Percentiles rank a stretch among this genome's conserved stretches.
Evolutionary conservation across 2,329 filamentous ascomycete species (phyloP).

Genomic region (Colletotrichum chlorophyti): DNA sequence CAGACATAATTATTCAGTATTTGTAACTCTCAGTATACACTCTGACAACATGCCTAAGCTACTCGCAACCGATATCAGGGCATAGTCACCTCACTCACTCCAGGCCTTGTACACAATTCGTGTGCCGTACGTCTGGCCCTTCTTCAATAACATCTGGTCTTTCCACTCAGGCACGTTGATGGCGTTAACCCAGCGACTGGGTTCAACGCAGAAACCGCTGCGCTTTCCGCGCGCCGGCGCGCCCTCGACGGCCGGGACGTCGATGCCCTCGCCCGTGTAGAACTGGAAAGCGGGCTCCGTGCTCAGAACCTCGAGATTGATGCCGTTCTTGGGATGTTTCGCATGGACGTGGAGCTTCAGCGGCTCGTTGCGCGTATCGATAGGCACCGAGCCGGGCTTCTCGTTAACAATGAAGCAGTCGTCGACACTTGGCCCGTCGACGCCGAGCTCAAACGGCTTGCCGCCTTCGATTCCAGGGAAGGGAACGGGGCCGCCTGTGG

Average conservation of each 20-base stretch:
- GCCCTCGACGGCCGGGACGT: slow-evolving; percentile 72
- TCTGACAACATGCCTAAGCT: too few species aligned
- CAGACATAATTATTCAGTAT: neutral
- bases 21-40: neutral
- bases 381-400: slow-evolving; percentile 63
- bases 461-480: slow-evolving; percentile 72
- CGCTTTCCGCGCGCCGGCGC: slow-evolving; percentile 70
- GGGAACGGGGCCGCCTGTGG: slow-evolving; percentile 68
- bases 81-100: too few species aligned
- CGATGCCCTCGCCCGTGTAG: slow-evolving; percentile 87
- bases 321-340: slow-evolving; percentile 73
- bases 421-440: slow-evolving; percentile 78
- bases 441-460: slow-evolving; percentile 75
- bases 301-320: slow-evolving; percentile 86
- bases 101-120: slow-evolving; percentile 86
- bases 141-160: slow-evolving; percentile 79
- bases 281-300: slow-evolving; percentile 98
- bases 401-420: slow-evolving; percentile 86
- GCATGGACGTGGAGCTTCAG: slow-evolving; percentile 75
- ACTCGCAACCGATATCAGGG: too few species aligned
- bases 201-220: slow-evolving; percentile 90
- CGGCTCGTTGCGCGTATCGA: slow-evolving; percentile 70
- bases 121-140: slow-evolving; percentile 82
- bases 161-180: slow-evolving; percentile 83
- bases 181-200: slow-evolving; percentile 89